A percentile compares a stretch with the other conserved stretches of the same genome.
phyloP scores from a whole-genome alignment of 495 filamentous ascomycete genomes.

The Bathelium albidoporum region DNA sequence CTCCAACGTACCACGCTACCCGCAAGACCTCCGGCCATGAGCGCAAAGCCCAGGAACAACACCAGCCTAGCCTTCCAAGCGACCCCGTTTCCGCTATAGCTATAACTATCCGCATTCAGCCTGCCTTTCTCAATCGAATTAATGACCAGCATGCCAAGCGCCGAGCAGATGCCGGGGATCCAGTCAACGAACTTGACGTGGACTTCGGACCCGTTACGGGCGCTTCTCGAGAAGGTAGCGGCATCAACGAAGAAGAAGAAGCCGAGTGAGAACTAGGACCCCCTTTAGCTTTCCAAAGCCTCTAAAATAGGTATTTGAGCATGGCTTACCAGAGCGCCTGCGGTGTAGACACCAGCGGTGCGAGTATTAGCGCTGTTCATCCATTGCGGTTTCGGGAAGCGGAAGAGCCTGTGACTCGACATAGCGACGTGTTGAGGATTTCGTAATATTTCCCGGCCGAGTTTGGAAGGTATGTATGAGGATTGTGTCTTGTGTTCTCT shows the following conservation, averaged over 20 bases:
- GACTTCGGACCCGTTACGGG: slow-evolving; percentile 64
- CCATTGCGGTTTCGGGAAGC: slow-evolving; percentile 52
- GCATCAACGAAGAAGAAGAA: slow-evolving; percentile 95
- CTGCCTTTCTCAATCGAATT: slow-evolving; percentile 94
- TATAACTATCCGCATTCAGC: slow-evolving; percentile 75
- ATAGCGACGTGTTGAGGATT: slow-evolving; percentile 8
- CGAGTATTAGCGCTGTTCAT: slow-evolving; percentile 75
- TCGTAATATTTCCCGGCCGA: neutral
- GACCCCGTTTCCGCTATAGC: slow-evolving; percentile 74
- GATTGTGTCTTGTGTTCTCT: neutral
- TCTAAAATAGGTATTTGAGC: neutral
- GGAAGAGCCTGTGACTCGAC: slow-evolving; percentile 32
- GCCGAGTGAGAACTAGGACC: slow-evolving; percentile 76
- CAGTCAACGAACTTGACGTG: slow-evolving; percentile 97
- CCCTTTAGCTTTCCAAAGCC: neutral
- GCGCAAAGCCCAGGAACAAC: slow-evolving; percentile 89
- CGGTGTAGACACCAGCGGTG: slow-evolving; percentile 72
- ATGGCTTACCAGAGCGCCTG: slow-evolving; percentile 65
- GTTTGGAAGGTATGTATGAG: neutral
- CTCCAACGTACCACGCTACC: slow-evolving; percentile 57
- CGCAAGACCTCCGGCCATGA: slow-evolving; percentile 87
- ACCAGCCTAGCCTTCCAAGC: slow-evolving; percentile 96
- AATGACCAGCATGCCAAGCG: slow-evolving; percentile 95
- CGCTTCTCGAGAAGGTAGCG: slow-evolving; percentile 73
- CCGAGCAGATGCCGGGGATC: slow-evolving; percentile 92